Evolutionary conservation across 257 asterid genomes (phyloP).

Genomic region (Lycium barbarum): DNA sequence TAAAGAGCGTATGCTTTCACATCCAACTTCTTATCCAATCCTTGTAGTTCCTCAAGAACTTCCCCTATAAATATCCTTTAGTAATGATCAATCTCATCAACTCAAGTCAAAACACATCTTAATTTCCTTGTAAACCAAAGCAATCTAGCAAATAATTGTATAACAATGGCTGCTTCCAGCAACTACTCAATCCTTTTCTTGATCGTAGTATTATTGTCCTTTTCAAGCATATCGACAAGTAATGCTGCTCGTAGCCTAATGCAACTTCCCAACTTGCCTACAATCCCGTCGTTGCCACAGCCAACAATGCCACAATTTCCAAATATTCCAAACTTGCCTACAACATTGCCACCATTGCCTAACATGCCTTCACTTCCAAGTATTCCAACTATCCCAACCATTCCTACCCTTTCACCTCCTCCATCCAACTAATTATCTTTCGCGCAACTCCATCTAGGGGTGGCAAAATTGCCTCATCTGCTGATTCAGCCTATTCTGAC

Average conservation of each 20-base stretch:
- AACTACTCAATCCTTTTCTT: neutral
- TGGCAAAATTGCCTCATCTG: too few relatives aligned
- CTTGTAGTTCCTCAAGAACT: neutral
- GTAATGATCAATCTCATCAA: neutral
- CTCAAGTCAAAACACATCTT: neutral
- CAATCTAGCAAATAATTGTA: neutral
- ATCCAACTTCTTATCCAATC: neutral
- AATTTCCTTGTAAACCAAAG: neutral
- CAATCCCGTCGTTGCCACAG: neutral
- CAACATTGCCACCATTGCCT: conserved; percentile 2
- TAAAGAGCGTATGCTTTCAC: neutral
- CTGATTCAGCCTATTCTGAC: too few relatives aligned
- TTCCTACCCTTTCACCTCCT: conserved; percentile 22
- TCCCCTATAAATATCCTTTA: neutral
- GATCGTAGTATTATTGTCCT: neutral
- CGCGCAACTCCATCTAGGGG: too few relatives aligned
- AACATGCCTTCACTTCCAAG: neutral
- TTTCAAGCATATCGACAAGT: neutral
- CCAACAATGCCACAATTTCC: conserved; percentile 29
- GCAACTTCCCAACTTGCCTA: conserved; percentile 20
- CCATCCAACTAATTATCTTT: conserved; percentile 25
- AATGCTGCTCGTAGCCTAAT: conserved; percentile 17
- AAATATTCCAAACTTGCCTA: neutral
- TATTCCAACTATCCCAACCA: neutral
- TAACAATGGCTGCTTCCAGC: conserved; percentile 16